Percentiles rank a stretch among this genome's conserved stretches.
These are phyloP conservation scores for Vaccinium corymbosum DNA, from an alignment of 148 eudicot species.

Conservation along the genomic window DNA sequence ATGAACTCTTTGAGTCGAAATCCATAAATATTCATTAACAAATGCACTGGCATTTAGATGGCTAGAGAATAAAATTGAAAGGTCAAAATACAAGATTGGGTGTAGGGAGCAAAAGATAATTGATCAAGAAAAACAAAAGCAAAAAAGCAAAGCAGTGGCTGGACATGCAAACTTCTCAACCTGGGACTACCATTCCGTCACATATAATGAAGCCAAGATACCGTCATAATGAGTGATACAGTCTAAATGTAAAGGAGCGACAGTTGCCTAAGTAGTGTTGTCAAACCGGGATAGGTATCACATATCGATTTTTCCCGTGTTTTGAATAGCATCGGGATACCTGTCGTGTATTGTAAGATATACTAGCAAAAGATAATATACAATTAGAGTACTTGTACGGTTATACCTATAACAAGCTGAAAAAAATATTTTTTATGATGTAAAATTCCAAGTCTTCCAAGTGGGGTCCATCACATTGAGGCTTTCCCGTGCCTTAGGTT, in stretches of 20 bases:
- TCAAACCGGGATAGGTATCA: neutral
- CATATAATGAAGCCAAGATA: neutral
- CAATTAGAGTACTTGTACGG: neutral
- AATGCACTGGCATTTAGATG: neutral
- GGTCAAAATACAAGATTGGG: neutral
- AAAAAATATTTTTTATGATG: neutral
- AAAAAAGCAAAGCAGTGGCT: neutral
- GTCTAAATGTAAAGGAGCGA: neutral
- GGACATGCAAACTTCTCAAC: neutral
- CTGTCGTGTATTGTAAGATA: neutral
- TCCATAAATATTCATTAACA: neutral
- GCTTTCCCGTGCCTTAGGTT: neutral
- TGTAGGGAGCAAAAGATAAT: neutral
- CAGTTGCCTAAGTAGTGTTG: neutral
- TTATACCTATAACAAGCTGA: neutral
- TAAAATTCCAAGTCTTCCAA: neutral
- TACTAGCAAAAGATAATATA: neutral
- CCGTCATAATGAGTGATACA: neutral
- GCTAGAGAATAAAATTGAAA: neutral
- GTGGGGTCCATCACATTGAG: neutral
- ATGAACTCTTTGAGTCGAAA: neutral
- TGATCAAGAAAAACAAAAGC: neutral
- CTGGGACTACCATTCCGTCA: neutral
- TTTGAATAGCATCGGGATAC: neutral
- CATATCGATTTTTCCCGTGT: neutral